A percentile compares a stretch with the other conserved stretches of the same genome.
These are phyloP conservation scores for Rhododendron simsii DNA, from an alignment of 148 eudicot genomes.

Conservation along the genomic window DNA sequence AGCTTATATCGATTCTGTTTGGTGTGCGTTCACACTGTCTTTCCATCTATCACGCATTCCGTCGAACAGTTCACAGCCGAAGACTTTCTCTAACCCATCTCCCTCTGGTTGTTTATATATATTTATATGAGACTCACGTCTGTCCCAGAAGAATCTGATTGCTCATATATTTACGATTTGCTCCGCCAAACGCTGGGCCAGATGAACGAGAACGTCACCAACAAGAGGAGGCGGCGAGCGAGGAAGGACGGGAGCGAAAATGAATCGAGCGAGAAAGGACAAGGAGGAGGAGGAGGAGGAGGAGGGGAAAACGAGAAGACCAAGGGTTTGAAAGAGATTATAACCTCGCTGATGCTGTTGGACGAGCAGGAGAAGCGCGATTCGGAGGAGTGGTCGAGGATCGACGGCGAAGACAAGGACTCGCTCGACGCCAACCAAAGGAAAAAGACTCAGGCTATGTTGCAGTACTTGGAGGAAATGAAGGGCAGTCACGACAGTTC, in stretches of 20 bases:
- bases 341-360: slow-evolving; percentile 49
- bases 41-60: slow-evolving; percentile 25
- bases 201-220: slow-evolving; percentile 20
- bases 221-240: neutral
- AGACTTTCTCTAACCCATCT: neutral
- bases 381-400: slow-evolving; percentile 30
- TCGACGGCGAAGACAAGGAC: slow-evolving; percentile 29
- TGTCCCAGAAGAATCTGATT: neutral
- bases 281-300: too few species aligned
- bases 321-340: slow-evolving; percentile 47
- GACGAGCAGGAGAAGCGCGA: slow-evolving; percentile 63
- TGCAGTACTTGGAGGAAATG: slow-evolving; percentile 36
- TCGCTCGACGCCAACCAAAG: slow-evolving; percentile 37
- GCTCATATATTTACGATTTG: slow-evolving; percentile 12
- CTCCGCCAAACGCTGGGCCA: slow-evolving; percentile 4
- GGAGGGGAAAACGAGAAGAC: slow-evolving; percentile 12
- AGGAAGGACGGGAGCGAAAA: neutral
- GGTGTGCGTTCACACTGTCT: slow-evolving; percentile 32
- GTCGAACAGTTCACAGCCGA: slow-evolving; percentile 33
- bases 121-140: slow-evolving; percentile 13
- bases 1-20: slow-evolving; percentile 2
- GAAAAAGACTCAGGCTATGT: slow-evolving; percentile 36
- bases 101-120: neutral
- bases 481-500: slow-evolving; percentile 26
- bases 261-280: neutral